These are phyloP conservation scores for Plasmodium chabaudi DNA, from an alignment of 169 alveolate genomes.

Conservation along the genomic window DNA sequence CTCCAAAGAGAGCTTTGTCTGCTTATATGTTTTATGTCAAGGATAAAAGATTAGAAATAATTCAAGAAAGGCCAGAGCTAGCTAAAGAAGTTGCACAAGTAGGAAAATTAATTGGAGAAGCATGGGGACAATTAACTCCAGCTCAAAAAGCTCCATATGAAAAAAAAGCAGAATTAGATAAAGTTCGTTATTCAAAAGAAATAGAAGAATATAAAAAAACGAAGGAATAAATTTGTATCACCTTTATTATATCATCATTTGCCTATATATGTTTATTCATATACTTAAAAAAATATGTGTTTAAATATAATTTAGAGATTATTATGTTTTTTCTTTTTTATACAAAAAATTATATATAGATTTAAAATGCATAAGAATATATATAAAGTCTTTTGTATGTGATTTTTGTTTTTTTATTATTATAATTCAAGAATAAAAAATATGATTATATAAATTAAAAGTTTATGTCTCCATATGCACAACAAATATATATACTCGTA, in stretches of 20 bases:
- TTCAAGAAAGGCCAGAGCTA: constrained; percentile 88
- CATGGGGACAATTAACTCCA: constrained; percentile 90
- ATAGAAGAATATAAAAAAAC: constrained; percentile 83
- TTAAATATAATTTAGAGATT: constrained; percentile 3
- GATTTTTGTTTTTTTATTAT: constrained; percentile 2
- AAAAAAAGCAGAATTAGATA: constrained; percentile 90
- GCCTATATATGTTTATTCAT: constrained; percentile 4
- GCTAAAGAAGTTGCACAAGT: constrained; percentile 92
- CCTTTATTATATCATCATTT: not conserved
- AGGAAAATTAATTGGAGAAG: constrained; percentile 92
- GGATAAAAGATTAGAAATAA: constrained; percentile 88
- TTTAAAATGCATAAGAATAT: not conserved
- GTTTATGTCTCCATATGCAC: not conserved
- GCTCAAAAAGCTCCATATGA: constrained; percentile 91
- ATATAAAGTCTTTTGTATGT: not conserved
- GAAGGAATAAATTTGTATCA: constrained; percentile 25
- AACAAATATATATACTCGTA: not conserved
- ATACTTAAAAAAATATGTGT: constrained; percentile 11
- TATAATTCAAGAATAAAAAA: constrained; percentile 2
- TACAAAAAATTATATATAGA: constrained; percentile 1
- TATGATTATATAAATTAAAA: not conserved
- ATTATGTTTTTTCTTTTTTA: constrained; percentile 7
- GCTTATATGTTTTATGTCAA: constrained; percentile 92
- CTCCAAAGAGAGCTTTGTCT: constrained; percentile 92
- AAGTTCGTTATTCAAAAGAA: constrained; percentile 90